Conservation (phyloP, 306 rosid genomes). For the Casuarina equisetifolia region DNA sequence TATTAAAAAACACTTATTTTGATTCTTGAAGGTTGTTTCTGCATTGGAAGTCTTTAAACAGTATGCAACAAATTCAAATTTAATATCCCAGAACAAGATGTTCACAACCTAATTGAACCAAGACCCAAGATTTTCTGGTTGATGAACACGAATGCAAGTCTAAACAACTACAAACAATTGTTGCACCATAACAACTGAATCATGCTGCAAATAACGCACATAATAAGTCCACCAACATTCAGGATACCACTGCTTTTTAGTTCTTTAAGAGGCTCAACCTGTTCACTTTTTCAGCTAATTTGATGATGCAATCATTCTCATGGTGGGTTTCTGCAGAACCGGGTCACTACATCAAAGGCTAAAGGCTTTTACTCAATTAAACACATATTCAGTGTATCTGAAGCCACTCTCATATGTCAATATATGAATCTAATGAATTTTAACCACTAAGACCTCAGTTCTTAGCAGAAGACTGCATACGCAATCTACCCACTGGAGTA, state of each 20-base stretch:
- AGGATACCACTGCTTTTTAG: background rate
- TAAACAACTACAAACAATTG: background rate
- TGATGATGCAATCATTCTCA: background rate
- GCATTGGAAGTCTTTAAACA: background rate
- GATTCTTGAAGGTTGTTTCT: background rate
- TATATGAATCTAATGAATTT: background rate
- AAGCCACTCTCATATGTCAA: conserved; percentile 2
- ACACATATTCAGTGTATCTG: background rate
- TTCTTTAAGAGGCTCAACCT: background rate
- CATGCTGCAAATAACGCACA: background rate
- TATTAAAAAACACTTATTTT: background rate
- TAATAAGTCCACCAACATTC: background rate
- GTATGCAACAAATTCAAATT: background rate
- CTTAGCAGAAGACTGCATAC: background rate
- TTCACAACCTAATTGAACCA: background rate
- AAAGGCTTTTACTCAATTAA: background rate
- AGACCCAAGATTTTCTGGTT: background rate
- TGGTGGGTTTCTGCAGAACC: background rate
- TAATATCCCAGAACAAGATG: background rate
- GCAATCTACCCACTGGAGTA: background rate
- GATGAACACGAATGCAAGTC: background rate
- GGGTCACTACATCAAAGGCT: background rate
- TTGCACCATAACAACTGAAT: background rate
- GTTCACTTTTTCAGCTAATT: background rate
- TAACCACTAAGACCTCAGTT: background rate